These are phyloP conservation scores for Hygrophoropsis aurantiaca DNA, from an alignment of 768 basidiomycete species.

Conservation along the genomic window DNA sequence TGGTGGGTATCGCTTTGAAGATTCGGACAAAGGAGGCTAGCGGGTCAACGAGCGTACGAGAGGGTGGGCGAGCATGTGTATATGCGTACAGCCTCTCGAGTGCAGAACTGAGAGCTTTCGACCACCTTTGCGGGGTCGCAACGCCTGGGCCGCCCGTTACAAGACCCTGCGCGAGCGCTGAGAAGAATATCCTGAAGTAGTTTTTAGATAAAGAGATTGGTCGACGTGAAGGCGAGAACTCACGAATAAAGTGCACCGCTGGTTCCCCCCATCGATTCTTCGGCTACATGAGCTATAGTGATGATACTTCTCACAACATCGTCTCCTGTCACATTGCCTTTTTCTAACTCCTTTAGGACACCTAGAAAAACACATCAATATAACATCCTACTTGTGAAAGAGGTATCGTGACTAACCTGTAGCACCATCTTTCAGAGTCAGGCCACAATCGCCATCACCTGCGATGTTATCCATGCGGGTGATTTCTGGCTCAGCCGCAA, in stretches of 20 bases:
- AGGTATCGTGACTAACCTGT: conserved; percentile 43
- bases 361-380: conserved; percentile 34
- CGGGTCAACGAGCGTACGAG: conserved; percentile 92
- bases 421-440: conserved; percentile 74
- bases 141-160: conserved; percentile 33
- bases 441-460: conserved; percentile 83
- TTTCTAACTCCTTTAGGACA: conserved; percentile 56
- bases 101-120: conserved; percentile 54
- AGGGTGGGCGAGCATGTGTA: conserved; percentile 86
- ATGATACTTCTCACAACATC: conserved; percentile 68
- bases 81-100: conserved; percentile 71
- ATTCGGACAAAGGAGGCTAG: conserved; percentile 71
- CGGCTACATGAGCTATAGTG: conserved; percentile 69
- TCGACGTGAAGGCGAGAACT: conserved; percentile 27
- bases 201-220: neutral
- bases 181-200: conserved; percentile 81
- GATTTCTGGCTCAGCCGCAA: conserved; percentile 83
- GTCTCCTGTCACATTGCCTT: conserved; percentile 56
- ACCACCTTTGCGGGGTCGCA: conserved; percentile 56
- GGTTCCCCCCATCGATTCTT: conserved; percentile 89
- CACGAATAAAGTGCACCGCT: conserved; percentile 90
- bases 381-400: neutral
- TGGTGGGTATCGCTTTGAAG: conserved; percentile 33
- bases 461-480: conserved; percentile 89
- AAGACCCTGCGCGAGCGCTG: conserved; percentile 76